Conservation (phyloP, 345 rosid genomes). For the Heritiera fomes region DNA sequence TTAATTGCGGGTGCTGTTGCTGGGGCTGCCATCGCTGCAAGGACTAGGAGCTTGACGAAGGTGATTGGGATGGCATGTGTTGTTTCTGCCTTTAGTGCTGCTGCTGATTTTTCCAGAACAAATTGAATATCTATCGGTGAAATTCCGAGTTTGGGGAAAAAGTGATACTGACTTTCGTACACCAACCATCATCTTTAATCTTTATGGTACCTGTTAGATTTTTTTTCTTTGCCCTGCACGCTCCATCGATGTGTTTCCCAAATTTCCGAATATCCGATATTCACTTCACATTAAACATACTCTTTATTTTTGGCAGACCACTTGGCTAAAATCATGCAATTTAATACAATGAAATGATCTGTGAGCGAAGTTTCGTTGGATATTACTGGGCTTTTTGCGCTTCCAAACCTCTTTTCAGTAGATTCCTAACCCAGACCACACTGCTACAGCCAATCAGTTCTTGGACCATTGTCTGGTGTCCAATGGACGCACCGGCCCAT, state of each 20-base stretch:
- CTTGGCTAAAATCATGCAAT: neutral
- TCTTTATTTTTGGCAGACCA: neutral
- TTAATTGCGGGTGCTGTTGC: slow-evolving; percentile 76
- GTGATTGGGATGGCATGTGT: slow-evolving; percentile 60
- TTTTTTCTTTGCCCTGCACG: neutral
- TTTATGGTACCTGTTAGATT: neutral
- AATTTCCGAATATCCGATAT: neutral
- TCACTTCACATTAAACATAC: neutral
- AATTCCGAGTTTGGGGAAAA: slow-evolving; percentile 15
- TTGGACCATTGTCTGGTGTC: neutral
- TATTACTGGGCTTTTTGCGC: neutral
- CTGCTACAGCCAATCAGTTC: too few relatives aligned
- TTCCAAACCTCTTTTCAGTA: neutral
- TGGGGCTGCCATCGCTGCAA: slow-evolving; percentile 71
- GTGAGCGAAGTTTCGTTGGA: neutral
- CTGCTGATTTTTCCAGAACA: slow-evolving; percentile 63
- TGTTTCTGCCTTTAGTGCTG: slow-evolving; percentile 62
- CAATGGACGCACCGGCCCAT: neutral
- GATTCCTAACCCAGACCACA: neutral
- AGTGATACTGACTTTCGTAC: slow-evolving; percentile 10
- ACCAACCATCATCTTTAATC: neutral
- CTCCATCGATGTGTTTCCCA: neutral
- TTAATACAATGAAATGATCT: neutral
- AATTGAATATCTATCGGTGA: slow-evolving; percentile 27
- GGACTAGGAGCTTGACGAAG: slow-evolving; percentile 60